Evolutionary conservation across 2,329 filamentous ascomycete genomes (phyloP).

Genomic region (Elsinoe fawcettii): DNA sequence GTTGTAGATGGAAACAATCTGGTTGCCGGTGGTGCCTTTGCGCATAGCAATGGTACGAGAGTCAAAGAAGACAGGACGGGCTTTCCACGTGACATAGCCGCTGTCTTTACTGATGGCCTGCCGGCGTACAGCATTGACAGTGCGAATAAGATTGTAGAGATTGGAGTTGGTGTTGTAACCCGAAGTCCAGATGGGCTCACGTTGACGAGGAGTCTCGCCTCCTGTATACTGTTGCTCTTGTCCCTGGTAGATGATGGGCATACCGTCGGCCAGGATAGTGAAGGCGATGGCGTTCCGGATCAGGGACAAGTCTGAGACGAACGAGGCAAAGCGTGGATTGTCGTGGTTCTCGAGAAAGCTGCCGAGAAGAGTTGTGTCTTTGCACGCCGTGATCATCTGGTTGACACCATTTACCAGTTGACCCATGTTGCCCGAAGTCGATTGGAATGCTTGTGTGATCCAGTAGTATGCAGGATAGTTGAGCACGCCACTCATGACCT

Average conservation of each 20-base stretch:
- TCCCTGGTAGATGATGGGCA: slow-evolving; percentile 37
- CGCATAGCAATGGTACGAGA: slow-evolving; percentile 38
- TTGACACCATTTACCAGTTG: slow-evolving; percentile 31
- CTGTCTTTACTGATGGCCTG: slow-evolving; percentile 33
- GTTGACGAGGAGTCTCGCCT: slow-evolving; percentile 28
- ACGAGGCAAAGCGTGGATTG: slow-evolving; percentile 31
- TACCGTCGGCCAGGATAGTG: slow-evolving; percentile 35
- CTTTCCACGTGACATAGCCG: slow-evolving; percentile 37
- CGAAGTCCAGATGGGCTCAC: slow-evolving; percentile 33
- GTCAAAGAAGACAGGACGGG: slow-evolving; percentile 39
- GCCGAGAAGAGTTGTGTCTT: slow-evolving; percentile 32
- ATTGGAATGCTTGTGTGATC: slow-evolving; percentile 32
- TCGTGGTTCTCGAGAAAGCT: slow-evolving; percentile 38
- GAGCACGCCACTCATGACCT: slow-evolving; percentile 36
- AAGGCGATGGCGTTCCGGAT: slow-evolving; percentile 35
- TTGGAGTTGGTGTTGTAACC: slow-evolving; percentile 34
- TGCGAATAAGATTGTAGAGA: slow-evolving; percentile 35
- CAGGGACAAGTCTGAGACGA: slow-evolving; percentile 31
- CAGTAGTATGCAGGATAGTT: slow-evolving; percentile 41
- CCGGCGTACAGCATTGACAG: slow-evolving; percentile 38
- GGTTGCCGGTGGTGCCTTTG: slow-evolving; percentile 33
- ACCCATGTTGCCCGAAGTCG: slow-evolving; percentile 31
- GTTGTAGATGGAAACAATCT: slow-evolving; percentile 39
- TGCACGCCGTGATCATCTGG: slow-evolving; percentile 29
- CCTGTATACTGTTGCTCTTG: slow-evolving; percentile 37